Base-by-base conservation (phyloP, 2,329 filamentous ascomycete species). In the Aspergillus thermomutatus region DNA sequence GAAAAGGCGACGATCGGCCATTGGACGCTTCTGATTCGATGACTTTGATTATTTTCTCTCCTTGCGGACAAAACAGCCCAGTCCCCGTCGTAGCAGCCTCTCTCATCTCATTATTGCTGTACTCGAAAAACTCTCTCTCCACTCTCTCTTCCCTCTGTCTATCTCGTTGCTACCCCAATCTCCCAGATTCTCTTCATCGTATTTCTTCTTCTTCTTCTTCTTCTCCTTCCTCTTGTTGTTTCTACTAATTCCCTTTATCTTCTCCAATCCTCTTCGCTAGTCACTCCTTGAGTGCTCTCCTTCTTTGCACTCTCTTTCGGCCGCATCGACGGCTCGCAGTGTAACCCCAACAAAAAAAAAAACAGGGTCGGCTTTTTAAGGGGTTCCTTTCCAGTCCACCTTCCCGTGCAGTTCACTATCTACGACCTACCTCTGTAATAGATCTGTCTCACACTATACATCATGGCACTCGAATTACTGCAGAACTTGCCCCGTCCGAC, bases 121-220 rank as follows among this genome's bases (percentile, higher is more conserved):
- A 14, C 14, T 37, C 31, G 17, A 37, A 37, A 34, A 37, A 37
- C n/a, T 56, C 56, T 58, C 54, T 58, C 60, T 64, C 63, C 75
- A 73, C 64, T 77, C 46, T 43, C 53, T 51, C 53, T 50, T 49
- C 50, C 23, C 62, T 61, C 61, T 56, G 60, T 54, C 56, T 50
- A 49, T 56, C 52, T 50, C 50, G 5, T 37, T 37, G 31, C 31
- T 4, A 10, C 27, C 27, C 27, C 27, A 17, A 37, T 17, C 31
- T 37, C 14, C 14, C 31, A 17, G 14, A 37, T 60, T 50, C 53
- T 52, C 56, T 63, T 54, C 52, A 56, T 58, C 63, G 87, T 87
- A 51, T 90, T 81, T 71, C 91, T 89, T 68, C 85, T 86, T 73
- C 89, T 85, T 77, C 92, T 92, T 63, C 83, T 80, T 61, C 49